Percentiles rank a stretch among this genome's conserved stretches.
Evolutionary conservation across 2,329 filamentous ascomycete genomes (phyloP).

Genomic region (Raffaelea arxii): DNA sequence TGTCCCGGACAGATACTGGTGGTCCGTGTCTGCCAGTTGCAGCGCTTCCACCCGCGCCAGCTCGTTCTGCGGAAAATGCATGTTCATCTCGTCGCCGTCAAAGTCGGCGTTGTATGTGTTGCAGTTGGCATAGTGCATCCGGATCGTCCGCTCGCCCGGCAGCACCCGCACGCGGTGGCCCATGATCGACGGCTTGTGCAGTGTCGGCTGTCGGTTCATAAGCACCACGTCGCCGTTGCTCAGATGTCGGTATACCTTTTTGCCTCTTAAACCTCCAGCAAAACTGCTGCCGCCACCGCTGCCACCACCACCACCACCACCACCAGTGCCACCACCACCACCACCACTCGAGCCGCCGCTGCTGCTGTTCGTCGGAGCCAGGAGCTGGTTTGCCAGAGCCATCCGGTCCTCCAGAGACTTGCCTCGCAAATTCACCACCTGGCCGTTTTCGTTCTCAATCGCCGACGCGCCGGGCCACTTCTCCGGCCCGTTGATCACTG

Average conservation of each 20-base stretch:
- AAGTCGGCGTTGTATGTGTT: conserved; percentile 99
- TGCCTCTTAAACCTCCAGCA: conserved; percentile 76
- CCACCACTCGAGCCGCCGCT: too few relatives aligned
- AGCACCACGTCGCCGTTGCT: conserved; percentile 95
- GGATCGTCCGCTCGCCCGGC: conserved; percentile 90
- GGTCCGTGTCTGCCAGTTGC: conserved; percentile 90
- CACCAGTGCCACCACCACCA: too few relatives aligned
- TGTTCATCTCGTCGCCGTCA: conserved; percentile 99
- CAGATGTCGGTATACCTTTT: conserved; percentile 93
- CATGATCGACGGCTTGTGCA: conserved; percentile 99
- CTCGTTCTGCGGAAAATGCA: conserved; percentile 98
- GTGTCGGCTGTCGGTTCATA: conserved; percentile 96
- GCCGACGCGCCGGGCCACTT: conserved; percentile 92
- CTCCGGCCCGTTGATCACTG: conserved; percentile 87
- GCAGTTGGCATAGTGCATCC: conserved; percentile 99
- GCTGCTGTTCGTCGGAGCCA: conserved; percentile 70
- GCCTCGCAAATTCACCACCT: conserved; percentile 76
- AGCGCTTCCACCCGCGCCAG: conserved; percentile 86
- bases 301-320: too few relatives aligned
- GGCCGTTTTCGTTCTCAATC: conserved; percentile 92
- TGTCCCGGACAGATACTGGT: conserved; percentile 91
- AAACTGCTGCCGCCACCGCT: too few relatives aligned
- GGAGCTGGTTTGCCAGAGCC: conserved; percentile 83
- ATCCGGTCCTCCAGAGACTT: conserved; percentile 84
- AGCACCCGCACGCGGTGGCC: conserved; percentile 87